Evolutionary conservation across 2,329 filamentous ascomycete genomes (phyloP).

Genomic region (Cadophora sp.): DNA sequence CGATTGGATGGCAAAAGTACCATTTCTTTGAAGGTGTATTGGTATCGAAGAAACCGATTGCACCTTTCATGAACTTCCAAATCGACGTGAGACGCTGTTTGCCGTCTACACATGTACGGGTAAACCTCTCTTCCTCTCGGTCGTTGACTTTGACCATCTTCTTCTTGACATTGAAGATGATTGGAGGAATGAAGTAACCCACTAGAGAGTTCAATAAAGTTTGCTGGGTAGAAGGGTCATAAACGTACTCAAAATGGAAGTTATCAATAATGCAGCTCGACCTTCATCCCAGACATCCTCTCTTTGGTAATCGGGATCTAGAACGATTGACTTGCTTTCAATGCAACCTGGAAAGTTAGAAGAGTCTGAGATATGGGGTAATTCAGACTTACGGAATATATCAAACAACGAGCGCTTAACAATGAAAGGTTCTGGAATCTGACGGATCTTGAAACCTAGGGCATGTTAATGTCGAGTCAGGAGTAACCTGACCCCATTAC

Average conservation of each 20-base stretch:
- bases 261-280: constrained; percentile 42
- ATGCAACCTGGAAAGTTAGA: constrained; percentile 40
- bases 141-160: constrained; percentile 26
- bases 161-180: constrained; percentile 52
- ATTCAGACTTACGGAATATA: constrained; percentile 34
- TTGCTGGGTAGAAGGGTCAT: neutral
- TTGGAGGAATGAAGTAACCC: constrained; percentile 52
- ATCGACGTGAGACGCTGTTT: constrained; percentile 56
- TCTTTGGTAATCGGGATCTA: constrained; percentile 55
- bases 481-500: neutral
- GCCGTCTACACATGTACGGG: constrained; percentile 53
- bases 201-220: constrained; percentile 32
- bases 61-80: constrained; percentile 52
- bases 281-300: constrained; percentile 54
- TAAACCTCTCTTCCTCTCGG: constrained; percentile 32
- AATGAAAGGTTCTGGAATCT: constrained; percentile 39
- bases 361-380: neutral
- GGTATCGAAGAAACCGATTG: constrained; percentile 52
- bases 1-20: constrained; percentile 46
- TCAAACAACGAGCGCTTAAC: constrained; percentile 36
- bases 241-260: constrained; percentile 42
- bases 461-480: neutral
- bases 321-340: constrained; percentile 46
- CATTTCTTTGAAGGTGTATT: constrained; percentile 49
- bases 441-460: constrained; percentile 42